Percentiles rank a stretch among this genome's conserved stretches.
Evolutionary conservation across 768 basidiomycete species (phyloP).

Genomic region (Boletellus ananiceps): DNA sequence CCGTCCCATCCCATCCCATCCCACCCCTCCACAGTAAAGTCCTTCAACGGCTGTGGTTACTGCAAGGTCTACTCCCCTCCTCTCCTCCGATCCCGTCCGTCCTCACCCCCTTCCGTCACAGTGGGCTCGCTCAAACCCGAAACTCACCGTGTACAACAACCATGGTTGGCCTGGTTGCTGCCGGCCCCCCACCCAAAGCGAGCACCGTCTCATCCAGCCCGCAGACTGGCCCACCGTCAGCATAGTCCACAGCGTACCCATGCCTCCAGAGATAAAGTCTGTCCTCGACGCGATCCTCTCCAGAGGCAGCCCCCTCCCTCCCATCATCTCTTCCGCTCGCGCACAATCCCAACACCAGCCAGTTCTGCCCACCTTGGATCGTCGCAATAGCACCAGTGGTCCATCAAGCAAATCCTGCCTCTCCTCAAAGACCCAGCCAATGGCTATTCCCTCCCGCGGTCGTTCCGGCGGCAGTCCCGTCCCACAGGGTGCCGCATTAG

Average conservation of each 20-base stretch:
- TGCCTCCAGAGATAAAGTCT: slow-evolving; percentile 68
- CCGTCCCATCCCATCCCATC: slow-evolving; percentile 10
- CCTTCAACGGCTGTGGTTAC: slow-evolving; percentile 83
- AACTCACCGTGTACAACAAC: slow-evolving; percentile 57
- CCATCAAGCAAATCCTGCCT: slow-evolving; percentile 23
- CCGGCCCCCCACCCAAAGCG: slow-evolving; percentile 59
- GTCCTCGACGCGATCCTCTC: slow-evolving; percentile 53
- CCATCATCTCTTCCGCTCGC: slow-evolving; percentile 27
- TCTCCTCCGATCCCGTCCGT: slow-evolving; percentile 17
- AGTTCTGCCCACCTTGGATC: slow-evolving; percentile 35
- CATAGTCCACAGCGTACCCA: slow-evolving; percentile 66
- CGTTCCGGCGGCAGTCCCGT: slow-evolving; percentile 52
- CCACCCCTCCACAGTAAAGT: slow-evolving; percentile 49
- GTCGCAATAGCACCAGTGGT: slow-evolving; percentile 42
- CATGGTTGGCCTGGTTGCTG: slow-evolving; percentile 89
- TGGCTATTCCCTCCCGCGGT: slow-evolving; percentile 40
- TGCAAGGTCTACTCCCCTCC: slow-evolving; percentile 62
- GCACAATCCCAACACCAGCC: slow-evolving; percentile 31
- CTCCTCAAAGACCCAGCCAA: slow-evolving; percentile 37
- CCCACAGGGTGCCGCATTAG: slow-evolving; percentile 20
- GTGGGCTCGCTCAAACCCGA: slow-evolving; percentile 69
- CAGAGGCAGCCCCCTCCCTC: slow-evolving; percentile 33
- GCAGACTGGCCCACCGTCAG: slow-evolving; percentile 82
- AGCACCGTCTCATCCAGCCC: slow-evolving; percentile 59
- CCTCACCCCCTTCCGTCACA: slow-evolving; percentile 33